Percentiles rank a stretch among this genome's conserved stretches.
phyloP scores from a whole-genome alignment of 2,329 filamentous ascomycete species.

The Huntiella decipiens region DNA sequence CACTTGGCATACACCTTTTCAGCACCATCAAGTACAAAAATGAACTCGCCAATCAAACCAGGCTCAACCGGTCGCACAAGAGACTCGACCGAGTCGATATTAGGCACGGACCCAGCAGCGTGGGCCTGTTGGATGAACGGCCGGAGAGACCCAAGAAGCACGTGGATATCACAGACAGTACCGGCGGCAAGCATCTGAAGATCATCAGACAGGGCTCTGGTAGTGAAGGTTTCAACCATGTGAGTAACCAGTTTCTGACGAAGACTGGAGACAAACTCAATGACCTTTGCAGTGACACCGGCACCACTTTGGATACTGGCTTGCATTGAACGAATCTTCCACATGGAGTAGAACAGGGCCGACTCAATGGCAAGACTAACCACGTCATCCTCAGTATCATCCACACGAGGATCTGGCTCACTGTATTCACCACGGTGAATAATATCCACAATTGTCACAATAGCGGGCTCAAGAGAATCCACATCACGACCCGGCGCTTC shows the following conservation, averaged over 20 bases:
- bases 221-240: conserved; percentile 49
- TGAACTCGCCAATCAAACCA: conserved; percentile 45
- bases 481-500: conserved; percentile 38
- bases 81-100: conserved; percentile 25
- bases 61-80: conserved; percentile 51
- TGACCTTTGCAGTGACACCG: conserved; percentile 34
- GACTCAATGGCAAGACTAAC: conserved; percentile 58
- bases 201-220: conserved; percentile 52
- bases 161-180: conserved; percentile 63
- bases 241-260: conserved; percentile 40
- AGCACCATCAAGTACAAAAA: conserved; percentile 56
- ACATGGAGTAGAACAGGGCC: conserved; percentile 83
- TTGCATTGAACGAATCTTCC: conserved; percentile 53
- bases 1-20: conserved; percentile 65
- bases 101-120: conserved; percentile 19
- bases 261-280: conserved; percentile 39
- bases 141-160: conserved; percentile 56
- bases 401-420: conserved; percentile 49
- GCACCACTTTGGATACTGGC: conserved; percentile 34
- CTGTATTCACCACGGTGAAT: conserved; percentile 54
- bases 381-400: conserved; percentile 62
- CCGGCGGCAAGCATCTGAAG: conserved; percentile 59
- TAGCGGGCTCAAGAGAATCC: conserved; percentile 31
- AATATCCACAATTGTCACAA: conserved; percentile 54
- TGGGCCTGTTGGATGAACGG: conserved; percentile 25